Conservation (phyloP, 495 filamentous ascomycete genomes). For the Tuber melanosporum region DNA sequence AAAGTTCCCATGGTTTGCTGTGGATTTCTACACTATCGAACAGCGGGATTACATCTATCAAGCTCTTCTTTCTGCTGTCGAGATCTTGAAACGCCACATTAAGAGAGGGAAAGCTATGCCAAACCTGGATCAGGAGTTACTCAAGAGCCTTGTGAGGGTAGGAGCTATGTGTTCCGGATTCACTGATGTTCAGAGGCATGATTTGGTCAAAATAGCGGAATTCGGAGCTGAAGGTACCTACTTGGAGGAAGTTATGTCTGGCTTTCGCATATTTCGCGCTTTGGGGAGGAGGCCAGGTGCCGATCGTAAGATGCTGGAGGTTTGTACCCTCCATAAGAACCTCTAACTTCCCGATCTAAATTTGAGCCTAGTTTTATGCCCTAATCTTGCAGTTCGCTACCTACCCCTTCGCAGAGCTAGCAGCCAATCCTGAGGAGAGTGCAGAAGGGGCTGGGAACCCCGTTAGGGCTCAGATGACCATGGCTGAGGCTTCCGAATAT, state of each 20-base stretch:
- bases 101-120: conserved; percentile 42
- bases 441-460: not conserved
- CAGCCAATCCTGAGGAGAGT: not conserved
- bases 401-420: conserved; percentile 22
- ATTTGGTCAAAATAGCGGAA: conserved; percentile 39
- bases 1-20: conserved; percentile 42
- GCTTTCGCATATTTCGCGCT: conserved; percentile 37
- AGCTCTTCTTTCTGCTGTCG: conserved; percentile 34
- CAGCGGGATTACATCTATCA: conserved; percentile 42
- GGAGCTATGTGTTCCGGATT: conserved; percentile 39
- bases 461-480: conserved; percentile 37
- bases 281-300: conserved; percentile 38
- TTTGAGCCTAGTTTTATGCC: conserved; percentile 34
- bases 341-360: conserved; percentile 6
- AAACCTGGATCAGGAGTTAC: conserved; percentile 37
- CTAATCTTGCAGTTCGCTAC: conserved; percentile 35
- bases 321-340: conserved; percentile 18
- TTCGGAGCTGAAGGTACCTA: conserved; percentile 37
- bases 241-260: conserved; percentile 33
- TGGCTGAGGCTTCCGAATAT: conserved; percentile 33
- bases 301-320: conserved; percentile 37
- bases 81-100: conserved; percentile 42
- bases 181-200: conserved; percentile 40
- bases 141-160: conserved; percentile 37
- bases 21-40: conserved; percentile 38